Evolutionary conservation across 139 green algal genomes (phyloP).

Genomic region (Tetradesmus obliquus): DNA sequence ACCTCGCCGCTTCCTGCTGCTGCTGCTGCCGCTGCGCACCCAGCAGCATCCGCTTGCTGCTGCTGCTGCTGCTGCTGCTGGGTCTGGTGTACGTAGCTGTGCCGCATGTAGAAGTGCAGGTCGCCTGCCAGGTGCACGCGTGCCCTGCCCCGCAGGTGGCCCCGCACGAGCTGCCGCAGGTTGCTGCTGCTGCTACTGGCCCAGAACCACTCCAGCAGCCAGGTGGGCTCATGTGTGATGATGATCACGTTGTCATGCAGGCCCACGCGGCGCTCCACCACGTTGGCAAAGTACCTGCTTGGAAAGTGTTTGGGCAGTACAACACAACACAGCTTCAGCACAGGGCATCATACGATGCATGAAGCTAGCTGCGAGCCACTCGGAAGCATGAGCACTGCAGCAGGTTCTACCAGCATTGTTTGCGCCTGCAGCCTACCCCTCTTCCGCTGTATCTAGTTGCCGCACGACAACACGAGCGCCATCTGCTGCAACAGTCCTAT

Average conservation of each 20-base stretch:
- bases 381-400: no score
- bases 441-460: no score
- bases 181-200: constrained; percentile 61
- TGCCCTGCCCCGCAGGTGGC: constrained; percentile 78
- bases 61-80: constrained; percentile 43
- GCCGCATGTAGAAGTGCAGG: constrained; percentile 95
- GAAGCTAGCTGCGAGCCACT: neutral
- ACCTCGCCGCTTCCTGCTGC: neutral
- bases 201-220: constrained; percentile 90
- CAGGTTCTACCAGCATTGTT: no score
- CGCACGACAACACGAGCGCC: no score
- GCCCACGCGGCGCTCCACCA: constrained; percentile 83
- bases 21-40: neutral
- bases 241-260: constrained; percentile 83
- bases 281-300: constrained; percentile 90
- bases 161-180: constrained; percentile 84
- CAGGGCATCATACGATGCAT: neutral
- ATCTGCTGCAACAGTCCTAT: no score
- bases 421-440: no score
- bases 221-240: constrained; percentile 90
- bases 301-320: neutral
- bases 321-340: no score
- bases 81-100: constrained; percentile 54
- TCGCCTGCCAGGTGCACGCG: constrained; percentile 86
- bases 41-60: neutral